These are phyloP conservation scores for Flagelloscypha sp. DNA, from an alignment of 768 basidiomycete genomes.

Conservation along the genomic window DNA sequence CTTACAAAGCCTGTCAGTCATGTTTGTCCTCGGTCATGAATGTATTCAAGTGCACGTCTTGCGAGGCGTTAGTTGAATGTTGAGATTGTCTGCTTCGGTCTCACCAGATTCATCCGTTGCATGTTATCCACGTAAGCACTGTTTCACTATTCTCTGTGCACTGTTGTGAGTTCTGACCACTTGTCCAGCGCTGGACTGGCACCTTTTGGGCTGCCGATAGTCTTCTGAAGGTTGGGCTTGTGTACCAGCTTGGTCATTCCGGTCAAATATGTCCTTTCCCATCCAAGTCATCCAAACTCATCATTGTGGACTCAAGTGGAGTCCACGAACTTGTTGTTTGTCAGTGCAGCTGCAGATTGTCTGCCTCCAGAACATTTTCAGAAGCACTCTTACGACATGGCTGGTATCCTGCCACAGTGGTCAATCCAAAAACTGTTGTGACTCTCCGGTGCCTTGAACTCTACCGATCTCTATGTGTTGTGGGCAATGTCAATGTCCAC, in stretches of 20 bases:
- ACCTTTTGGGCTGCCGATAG: constrained; percentile 1
- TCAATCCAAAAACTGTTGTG: constrained; percentile 4
- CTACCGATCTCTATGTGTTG: constrained; percentile 4
- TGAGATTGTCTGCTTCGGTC: not conserved
- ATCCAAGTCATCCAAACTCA: not conserved
- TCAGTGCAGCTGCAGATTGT: not conserved
- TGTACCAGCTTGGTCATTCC: constrained; percentile 5
- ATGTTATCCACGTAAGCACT: not conserved
- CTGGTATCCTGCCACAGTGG: constrained; percentile 10
- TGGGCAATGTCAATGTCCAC: constrained; percentile 4
- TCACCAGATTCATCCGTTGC: not conserved
- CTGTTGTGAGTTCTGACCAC: not conserved
- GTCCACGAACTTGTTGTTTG: not conserved
- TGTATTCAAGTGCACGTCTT: not conserved
- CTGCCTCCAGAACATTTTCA: not conserved
- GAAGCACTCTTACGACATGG: constrained; percentile 6
- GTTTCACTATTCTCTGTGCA: too few species aligned
- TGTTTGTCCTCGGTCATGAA: too few species aligned
- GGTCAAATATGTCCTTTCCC: constrained; percentile 1
- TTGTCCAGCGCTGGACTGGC: not conserved
- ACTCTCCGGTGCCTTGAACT: constrained; percentile 3
- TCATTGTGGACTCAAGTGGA: not conserved
- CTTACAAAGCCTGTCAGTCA: too few species aligned
- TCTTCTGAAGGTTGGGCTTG: not conserved
- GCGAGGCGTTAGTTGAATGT: constrained; percentile 1